Evolutionary conservation across 2,329 filamentous ascomycete species (phyloP), one percentile per base, ranked within the genome.

Genomic region (Epichloe glyceriae): DNA sequence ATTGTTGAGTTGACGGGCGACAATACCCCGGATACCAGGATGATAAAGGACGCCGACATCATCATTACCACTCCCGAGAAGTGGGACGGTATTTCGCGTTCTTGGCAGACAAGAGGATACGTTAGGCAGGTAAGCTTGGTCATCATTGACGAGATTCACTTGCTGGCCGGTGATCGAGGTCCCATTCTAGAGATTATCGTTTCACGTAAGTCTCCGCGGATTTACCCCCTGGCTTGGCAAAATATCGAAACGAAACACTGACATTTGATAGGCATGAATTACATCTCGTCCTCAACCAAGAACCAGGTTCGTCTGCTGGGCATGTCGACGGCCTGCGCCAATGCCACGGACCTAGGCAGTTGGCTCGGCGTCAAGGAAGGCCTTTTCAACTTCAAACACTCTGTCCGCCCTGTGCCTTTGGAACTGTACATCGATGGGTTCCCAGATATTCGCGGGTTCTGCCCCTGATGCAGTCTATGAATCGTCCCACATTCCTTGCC

Each of bases 41-140:
- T 91, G 0, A 98, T 98, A 60, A 82, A 90, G 58, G 86, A 97
- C 63, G 93, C 93, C 3, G 93, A 98, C 64, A 88, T 98, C 55
- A 98, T 98, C 60, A 89, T 98, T 60, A 98, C 93, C 0, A 98
- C 94, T 0, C 94, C 93, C n/a, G 93, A 98, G 70, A 98, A 98
- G 66, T 98, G 93, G 93, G 94, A 98, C 64, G 94, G 94, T 79
- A 97, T 98, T 58, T 95, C 88, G 60, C 86, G 93, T 78, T 95
- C 88, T 62, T 98, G 94, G 93, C 90, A 97, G 67, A 97, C 91
- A 5, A 85, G 93, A 80, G 86, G 87, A 54, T 98, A 98, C 58
- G 93, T 98, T 40, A 82, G 89, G 49, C 85, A 96, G 67, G 93
- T 98, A 53, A 91, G 89, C 54, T 73, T 98, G 15, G 93, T 98